Conservation (phyloP, 2,329 filamentous ascomycete genomes). For the Cylindrodendrum hubeiense region DNA sequence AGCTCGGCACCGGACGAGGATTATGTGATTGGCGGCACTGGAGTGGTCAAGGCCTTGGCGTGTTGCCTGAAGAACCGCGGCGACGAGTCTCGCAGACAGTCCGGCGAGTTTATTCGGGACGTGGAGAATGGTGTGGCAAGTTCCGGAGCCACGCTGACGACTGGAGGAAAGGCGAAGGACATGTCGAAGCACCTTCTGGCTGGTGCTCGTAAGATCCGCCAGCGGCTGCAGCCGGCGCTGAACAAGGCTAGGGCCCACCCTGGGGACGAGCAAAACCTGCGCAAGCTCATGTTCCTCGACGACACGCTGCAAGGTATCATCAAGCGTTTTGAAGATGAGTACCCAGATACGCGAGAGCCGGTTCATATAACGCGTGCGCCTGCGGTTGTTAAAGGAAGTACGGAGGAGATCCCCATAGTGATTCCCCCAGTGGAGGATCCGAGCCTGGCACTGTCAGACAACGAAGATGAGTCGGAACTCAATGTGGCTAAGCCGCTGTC, state of each 20-base stretch:
- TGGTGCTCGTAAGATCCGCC: constrained; percentile 89
- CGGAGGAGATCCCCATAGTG: constrained; percentile 38
- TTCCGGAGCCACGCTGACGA: constrained; percentile 55
- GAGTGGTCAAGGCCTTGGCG: constrained; percentile 92
- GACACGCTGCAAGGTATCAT: constrained; percentile 92
- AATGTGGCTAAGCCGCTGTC: constrained; percentile 57
- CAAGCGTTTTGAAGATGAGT: constrained; percentile 95
- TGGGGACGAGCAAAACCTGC: constrained; percentile 81
- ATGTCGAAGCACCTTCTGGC: constrained; percentile 92
- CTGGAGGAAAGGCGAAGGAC: constrained; percentile 79
- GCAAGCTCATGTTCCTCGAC: constrained; percentile 89
- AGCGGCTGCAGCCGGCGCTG: constrained; percentile 85
- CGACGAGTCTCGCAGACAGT: constrained; percentile 69
- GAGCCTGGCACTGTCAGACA: constrained; percentile 56
- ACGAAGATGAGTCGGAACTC: constrained; percentile 62
- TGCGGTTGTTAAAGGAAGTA: constrained; percentile 23
- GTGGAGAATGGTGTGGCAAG: constrained; percentile 63
- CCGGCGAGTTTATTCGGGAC: constrained; percentile 65
- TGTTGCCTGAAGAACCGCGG: constrained; percentile 87
- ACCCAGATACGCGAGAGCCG: constrained; percentile 81
- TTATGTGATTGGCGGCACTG: constrained; percentile 95
- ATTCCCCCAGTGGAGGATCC: constrained; percentile 51
- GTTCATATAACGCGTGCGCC: constrained; percentile 25
- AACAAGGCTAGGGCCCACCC: constrained; percentile 77
- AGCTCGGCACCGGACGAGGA: constrained; percentile 87